phyloP scores from a whole-genome alignment of 345 rosid genomes.

The Mallotus nudiflorus region DNA sequence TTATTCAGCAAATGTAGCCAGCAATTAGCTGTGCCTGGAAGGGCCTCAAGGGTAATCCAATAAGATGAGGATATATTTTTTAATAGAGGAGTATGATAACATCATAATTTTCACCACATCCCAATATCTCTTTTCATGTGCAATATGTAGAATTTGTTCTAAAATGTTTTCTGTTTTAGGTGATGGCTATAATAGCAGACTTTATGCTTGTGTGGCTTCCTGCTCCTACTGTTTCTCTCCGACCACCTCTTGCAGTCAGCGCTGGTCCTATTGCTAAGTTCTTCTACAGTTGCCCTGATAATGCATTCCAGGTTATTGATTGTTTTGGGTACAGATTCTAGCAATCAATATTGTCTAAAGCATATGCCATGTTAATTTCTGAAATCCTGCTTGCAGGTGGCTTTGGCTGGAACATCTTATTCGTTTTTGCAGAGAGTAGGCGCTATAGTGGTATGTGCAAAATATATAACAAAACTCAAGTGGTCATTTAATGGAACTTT shows the following conservation, averaged over 20 bases:
- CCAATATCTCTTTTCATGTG: background rate
- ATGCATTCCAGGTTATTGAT: constrained; percentile 86
- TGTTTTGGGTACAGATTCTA: background rate
- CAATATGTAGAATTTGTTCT: background rate
- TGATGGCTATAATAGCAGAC: constrained; percentile 96
- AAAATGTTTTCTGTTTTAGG: constrained; percentile 40
- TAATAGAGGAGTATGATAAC: too few species aligned
- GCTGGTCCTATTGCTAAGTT: constrained; percentile 79
- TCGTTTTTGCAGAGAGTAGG: constrained; percentile 80
- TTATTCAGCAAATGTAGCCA: background rate
- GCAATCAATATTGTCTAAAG: background rate
- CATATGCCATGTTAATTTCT: background rate
- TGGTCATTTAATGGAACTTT: background rate
- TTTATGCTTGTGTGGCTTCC: constrained; percentile 98
- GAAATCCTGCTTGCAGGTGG: constrained; percentile 52
- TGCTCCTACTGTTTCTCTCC: constrained; percentile 90
- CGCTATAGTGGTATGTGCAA: constrained; percentile 60
- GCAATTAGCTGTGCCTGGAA: background rate
- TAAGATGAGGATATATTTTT: background rate
- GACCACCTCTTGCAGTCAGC: constrained; percentile 62
- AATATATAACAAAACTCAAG: background rate
- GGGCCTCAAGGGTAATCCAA: background rate
- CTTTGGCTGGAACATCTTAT: constrained; percentile 84
- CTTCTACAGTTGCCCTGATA: constrained; percentile 93
- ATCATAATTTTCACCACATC: too few species aligned